These are phyloP conservation scores for Incumbomyces lentus DNA, from an alignment of 2,329 filamentous ascomycete species.

Conservation along the genomic window DNA sequence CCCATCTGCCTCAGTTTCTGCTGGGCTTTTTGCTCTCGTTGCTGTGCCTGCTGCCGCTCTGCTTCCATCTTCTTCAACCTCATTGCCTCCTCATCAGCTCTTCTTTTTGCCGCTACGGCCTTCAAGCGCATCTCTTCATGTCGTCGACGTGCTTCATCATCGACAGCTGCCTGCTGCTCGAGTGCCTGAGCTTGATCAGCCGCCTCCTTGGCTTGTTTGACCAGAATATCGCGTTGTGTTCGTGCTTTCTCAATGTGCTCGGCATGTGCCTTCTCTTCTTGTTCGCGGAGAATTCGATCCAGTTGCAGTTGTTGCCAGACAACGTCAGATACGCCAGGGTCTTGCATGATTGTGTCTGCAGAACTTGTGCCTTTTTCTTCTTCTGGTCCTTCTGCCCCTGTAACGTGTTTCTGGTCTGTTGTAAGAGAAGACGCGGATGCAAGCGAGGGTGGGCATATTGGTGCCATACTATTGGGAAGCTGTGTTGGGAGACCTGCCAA, in stretches of 20 bases:
- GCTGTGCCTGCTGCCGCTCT: slow-evolving; percentile 17
- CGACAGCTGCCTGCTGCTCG: background rate
- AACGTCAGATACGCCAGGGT: slow-evolving; percentile 21
- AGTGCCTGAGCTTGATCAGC: slow-evolving; percentile 7
- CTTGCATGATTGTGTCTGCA: slow-evolving; percentile 8
- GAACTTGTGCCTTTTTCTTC: no score
- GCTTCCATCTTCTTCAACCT: slow-evolving; percentile 11
- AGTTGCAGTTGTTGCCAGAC: slow-evolving; percentile 20
- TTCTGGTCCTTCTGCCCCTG: no score
- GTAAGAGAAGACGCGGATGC: no score
- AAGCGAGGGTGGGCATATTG: no score
- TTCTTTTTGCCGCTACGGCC: slow-evolving; percentile 3
- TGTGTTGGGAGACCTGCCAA: background rate
- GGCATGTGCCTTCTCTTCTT: background rate
- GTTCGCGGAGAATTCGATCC: slow-evolving; percentile 9
- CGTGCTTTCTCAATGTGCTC: background rate
- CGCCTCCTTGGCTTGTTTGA: background rate
- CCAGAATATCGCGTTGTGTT: background rate
- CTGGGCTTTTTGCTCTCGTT: slow-evolving; percentile 17
- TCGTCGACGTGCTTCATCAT: slow-evolving; percentile 21
- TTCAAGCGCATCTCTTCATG: slow-evolving; percentile 22
- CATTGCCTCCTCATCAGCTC: slow-evolving; percentile 5
- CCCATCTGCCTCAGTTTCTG: slow-evolving; percentile 43
- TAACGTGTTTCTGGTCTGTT: no score
- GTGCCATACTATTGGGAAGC: no score